Evolutionary conservation across 2,329 filamentous ascomycete species (phyloP).

Genomic region (Paracoccidioides brasiliensis): DNA sequence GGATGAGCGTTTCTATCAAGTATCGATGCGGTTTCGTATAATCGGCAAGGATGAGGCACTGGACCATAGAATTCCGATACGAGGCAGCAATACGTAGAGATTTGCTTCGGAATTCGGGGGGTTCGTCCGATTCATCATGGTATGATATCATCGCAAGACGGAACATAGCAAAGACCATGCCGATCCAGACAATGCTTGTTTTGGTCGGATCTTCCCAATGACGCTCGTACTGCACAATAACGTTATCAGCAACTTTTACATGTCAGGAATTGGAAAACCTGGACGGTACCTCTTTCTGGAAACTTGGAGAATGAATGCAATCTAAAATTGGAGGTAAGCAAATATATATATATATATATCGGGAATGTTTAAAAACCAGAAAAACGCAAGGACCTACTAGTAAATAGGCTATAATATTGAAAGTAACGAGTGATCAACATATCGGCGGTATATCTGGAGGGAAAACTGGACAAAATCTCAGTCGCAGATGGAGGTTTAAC

Average conservation of each 20-base stretch:
- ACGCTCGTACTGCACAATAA: conserved; percentile 39
- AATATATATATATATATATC: not conserved
- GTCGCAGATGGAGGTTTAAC: conserved; percentile 54
- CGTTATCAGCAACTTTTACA: conserved; percentile 1
- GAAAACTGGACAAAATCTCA: conserved; percentile 68
- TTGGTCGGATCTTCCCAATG: conserved; percentile 48
- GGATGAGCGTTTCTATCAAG: conserved; percentile 48
- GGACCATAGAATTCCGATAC: conserved; percentile 44
- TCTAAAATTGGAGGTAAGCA: conserved; percentile 31
- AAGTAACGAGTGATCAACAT: conserved; percentile 82
- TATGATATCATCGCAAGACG: conserved; percentile 52
- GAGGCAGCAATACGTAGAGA: conserved; percentile 35
- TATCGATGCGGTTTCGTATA: conserved; percentile 49
- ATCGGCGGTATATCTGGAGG: conserved; percentile 69
- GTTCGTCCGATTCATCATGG: conserved; percentile 47
- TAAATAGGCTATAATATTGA: conserved; percentile 58
- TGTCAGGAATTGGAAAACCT: not conserved
- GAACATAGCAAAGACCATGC: conserved; percentile 52
- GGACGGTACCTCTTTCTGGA: conserved; percentile 52
- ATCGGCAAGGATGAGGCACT: conserved; percentile 50
- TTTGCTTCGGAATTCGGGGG: conserved; percentile 48
- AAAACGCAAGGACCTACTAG: conserved; percentile 34
- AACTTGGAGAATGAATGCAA: conserved; percentile 72
- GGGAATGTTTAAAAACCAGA: conserved; percentile 1
- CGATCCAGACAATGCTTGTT: conserved; percentile 48